A percentile compares a stretch with the other conserved stretches of the same genome.
Evolutionary conservation across 805 yeast genomes (phyloP).

Genomic region (Ogataea philodendri): DNA sequence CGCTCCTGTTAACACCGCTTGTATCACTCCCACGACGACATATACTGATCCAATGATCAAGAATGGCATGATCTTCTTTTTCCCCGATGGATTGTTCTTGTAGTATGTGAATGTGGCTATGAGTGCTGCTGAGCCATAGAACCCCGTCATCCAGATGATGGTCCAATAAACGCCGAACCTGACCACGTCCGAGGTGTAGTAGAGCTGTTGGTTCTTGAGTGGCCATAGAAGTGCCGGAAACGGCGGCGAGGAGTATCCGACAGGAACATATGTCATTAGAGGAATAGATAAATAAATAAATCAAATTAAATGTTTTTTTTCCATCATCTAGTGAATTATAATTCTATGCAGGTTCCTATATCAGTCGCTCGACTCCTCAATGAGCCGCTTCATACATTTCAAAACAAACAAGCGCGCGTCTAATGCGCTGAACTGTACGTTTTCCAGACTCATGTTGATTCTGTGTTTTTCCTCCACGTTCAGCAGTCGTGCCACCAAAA

Average conservation of each 20-base stretch:
- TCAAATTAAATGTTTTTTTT: background rate
- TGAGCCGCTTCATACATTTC: slow-evolving; percentile 33
- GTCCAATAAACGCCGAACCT: slow-evolving; percentile 80
- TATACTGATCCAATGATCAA: slow-evolving; percentile 47
- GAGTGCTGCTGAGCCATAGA: slow-evolving; percentile 63
- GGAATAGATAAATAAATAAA: slow-evolving; percentile 2
- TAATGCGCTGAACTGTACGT: slow-evolving; percentile 46
- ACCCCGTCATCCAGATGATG: slow-evolving; percentile 59
- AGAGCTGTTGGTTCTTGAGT: slow-evolving; percentile 54
- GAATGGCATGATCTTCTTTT: slow-evolving; percentile 25
- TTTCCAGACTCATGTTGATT: slow-evolving; percentile 40
- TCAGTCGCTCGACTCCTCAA: slow-evolving; percentile 17
- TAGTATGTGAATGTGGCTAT: slow-evolving; percentile 55
- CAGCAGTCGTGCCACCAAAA: slow-evolving; percentile 35
- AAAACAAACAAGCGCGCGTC: slow-evolving; percentile 46
- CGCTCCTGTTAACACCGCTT: slow-evolving; percentile 72
- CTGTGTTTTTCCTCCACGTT: slow-evolving; percentile 28
- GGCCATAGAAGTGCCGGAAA: slow-evolving; percentile 88
- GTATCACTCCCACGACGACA: slow-evolving; percentile 52
- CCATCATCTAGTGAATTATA: background rate
- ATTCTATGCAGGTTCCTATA: background rate
- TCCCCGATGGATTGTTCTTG: slow-evolving; percentile 27
- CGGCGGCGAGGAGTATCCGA: slow-evolving; percentile 74
- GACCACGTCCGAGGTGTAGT: slow-evolving; percentile 75
- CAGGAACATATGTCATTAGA: slow-evolving; percentile 45